Evolutionary conservation across 441 rosid species (phyloP).

Genomic region (Populus trichocarpa): DNA sequence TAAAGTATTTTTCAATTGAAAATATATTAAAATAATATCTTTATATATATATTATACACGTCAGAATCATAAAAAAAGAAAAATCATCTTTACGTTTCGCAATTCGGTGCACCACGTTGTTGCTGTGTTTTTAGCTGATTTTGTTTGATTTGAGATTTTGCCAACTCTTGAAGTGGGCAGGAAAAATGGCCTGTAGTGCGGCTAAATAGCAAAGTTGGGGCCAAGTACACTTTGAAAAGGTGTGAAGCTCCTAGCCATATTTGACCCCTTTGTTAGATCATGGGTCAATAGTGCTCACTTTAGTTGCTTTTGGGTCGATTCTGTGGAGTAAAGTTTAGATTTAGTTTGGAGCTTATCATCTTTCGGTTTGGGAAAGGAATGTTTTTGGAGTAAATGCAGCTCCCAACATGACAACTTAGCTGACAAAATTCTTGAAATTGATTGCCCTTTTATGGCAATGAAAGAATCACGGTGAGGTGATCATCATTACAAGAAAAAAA

Average conservation of each 20-base stretch:
- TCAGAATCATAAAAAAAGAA: too few relatives aligned
- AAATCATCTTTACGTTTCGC: too few relatives aligned
- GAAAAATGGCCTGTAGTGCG: not conserved
- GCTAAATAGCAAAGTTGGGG: not conserved
- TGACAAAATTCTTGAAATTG: not conserved
- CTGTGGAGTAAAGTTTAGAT: not conserved
- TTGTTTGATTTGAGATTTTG: too few relatives aligned
- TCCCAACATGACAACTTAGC: not conserved
- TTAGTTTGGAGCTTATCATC: not conserved
- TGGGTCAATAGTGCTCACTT: not conserved
- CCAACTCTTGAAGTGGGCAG: not conserved
- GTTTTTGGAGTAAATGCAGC: not conserved
- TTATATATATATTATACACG: too few relatives aligned
- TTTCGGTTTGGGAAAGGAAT: not conserved
- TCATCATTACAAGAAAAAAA: not conserved
- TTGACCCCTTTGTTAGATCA: not conserved
- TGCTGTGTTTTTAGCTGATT: too few relatives aligned
- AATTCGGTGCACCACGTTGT: too few relatives aligned
- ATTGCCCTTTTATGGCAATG: not conserved
- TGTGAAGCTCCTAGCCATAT: not conserved
- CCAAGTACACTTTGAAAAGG: not conserved
- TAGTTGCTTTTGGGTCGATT: not conserved
- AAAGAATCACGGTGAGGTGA: not conserved
- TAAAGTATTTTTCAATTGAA: too few relatives aligned
- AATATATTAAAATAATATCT: too few relatives aligned